Percentiles rank a stretch among this genome's conserved stretches.
Evolutionary conservation across 805 yeast genomes (phyloP).

Genomic region (Candida endomychidarum): DNA sequence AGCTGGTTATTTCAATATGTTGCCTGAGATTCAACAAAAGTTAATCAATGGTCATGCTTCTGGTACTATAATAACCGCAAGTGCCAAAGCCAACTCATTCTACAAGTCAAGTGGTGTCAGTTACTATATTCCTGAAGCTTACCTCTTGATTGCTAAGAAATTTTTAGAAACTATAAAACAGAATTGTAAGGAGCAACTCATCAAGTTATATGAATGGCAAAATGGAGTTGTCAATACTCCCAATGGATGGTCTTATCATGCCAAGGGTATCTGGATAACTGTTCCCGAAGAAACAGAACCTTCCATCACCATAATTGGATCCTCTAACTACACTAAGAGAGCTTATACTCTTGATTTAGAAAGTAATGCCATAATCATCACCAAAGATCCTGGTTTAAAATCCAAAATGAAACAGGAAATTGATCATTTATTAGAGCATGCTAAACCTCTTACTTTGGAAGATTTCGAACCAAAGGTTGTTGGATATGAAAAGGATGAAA

Average conservation of each 20-base stretch:
- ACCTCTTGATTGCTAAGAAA: constrained; percentile 67
- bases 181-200: constrained; percentile 41
- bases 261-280: constrained; percentile 89
- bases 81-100: constrained; percentile 93
- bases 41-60: constrained; percentile 57
- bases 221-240: constrained; percentile 79
- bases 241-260: constrained; percentile 96
- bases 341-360: constrained; percentile 88
- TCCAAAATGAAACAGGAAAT: constrained; percentile 60
- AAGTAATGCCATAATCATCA: constrained; percentile 77
- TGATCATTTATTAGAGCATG: constrained; percentile 53
- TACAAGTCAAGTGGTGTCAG: constrained; percentile 82
- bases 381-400: constrained; percentile 63
- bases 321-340: constrained; percentile 89
- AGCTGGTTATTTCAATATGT: constrained; percentile 94
- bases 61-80: constrained; percentile 83
- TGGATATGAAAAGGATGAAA: constrained; percentile 16
- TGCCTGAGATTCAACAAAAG: constrained; percentile 63
- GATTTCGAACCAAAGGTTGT: constrained; percentile 51
- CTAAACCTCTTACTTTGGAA: constrained; percentile 52
- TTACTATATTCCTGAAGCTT: constrained; percentile 81
- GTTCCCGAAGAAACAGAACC: constrained; percentile 60
- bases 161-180: constrained; percentile 57
- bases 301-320: constrained; percentile 78
- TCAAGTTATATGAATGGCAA: constrained; percentile 79